phyloP scores from a whole-genome alignment of 768 basidiomycete species.

The Xerocomus brunneocitrinus region DNA sequence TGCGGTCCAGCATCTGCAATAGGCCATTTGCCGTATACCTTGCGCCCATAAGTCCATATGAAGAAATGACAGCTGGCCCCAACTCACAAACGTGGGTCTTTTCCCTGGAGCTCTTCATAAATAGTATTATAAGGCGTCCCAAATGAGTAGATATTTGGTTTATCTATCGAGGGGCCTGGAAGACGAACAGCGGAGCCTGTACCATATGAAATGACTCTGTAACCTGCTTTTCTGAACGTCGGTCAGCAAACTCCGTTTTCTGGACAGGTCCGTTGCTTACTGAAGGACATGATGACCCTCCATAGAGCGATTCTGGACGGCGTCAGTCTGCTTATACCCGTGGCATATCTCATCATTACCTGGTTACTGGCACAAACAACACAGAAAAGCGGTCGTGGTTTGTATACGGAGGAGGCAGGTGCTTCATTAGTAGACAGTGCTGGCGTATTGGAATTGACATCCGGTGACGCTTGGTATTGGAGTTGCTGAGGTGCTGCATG shows the following conservation, averaged over 20 bases:
- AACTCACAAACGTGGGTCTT: constrained; percentile 81
- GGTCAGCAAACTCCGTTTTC: constrained; percentile 4
- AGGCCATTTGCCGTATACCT: constrained; percentile 94
- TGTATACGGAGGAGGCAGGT: constrained; percentile 37
- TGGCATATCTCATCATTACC: constrained; percentile 37
- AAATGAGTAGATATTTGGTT: constrained; percentile 94
- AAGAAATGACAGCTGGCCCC: not conserved
- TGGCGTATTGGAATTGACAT: constrained; percentile 1
- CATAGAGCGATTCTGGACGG: constrained; percentile 88
- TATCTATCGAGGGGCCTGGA: constrained; percentile 94
- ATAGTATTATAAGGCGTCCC: constrained; percentile 97
- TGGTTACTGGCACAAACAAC: constrained; percentile 99
- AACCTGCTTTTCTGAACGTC: constrained; percentile 78
- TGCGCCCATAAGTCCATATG: constrained; percentile 12
- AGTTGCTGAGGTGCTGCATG: constrained; percentile 12
- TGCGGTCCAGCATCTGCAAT: constrained; percentile 94
- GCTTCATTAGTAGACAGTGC: constrained; percentile 2
- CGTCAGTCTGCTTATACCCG: constrained; percentile 10
- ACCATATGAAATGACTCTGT: constrained; percentile 88
- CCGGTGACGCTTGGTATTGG: constrained; percentile 15
- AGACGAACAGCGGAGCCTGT: constrained; percentile 96
- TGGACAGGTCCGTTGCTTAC: constrained; percentile 46
- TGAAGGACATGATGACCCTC: constrained; percentile 89
- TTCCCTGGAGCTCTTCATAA: constrained; percentile 80
- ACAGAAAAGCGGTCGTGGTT: constrained; percentile 81